phyloP scores from a whole-genome alignment of 805 yeast genomes.

The Metschnikowia lachancei region DNA sequence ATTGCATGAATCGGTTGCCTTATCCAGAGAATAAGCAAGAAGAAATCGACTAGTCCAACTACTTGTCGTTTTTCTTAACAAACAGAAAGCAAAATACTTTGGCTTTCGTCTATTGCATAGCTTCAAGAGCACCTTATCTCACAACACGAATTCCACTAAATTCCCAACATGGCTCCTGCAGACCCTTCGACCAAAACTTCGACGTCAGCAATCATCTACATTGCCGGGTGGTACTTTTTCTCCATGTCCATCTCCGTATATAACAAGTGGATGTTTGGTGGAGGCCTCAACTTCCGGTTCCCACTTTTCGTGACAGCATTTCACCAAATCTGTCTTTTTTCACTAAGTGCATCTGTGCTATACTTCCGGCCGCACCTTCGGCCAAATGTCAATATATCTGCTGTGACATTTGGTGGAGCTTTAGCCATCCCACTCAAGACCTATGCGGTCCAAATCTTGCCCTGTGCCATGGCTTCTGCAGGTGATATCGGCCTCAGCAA shows the following conservation, averaged over 20 bases:
- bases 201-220: slow-evolving; percentile 26
- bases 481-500: slow-evolving; percentile 95
- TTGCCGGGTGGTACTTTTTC: slow-evolving; percentile 66
- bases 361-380: slow-evolving; percentile 48
- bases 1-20: no score
- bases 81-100: no score
- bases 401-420: slow-evolving; percentile 16
- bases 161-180: no score
- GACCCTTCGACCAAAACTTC: not conserved
- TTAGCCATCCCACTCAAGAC: slow-evolving; percentile 20
- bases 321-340: slow-evolving; percentile 73
- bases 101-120: no score
- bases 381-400: slow-evolving; percentile 27
- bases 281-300: slow-evolving; percentile 70
- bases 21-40: no score
- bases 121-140: no score
- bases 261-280: slow-evolving; percentile 97
- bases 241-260: slow-evolving; percentile 72
- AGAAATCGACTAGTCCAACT: no score
- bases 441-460: slow-evolving; percentile 58
- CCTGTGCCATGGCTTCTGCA: slow-evolving; percentile 84
- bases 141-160: no score
- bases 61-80: no score
- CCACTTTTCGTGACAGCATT: slow-evolving; percentile 82
- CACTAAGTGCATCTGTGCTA: slow-evolving; percentile 49